These are phyloP conservation scores for Golubevia pallescens DNA, from an alignment of 1,284 basidiomycete species.

Conservation along the genomic window DNA sequence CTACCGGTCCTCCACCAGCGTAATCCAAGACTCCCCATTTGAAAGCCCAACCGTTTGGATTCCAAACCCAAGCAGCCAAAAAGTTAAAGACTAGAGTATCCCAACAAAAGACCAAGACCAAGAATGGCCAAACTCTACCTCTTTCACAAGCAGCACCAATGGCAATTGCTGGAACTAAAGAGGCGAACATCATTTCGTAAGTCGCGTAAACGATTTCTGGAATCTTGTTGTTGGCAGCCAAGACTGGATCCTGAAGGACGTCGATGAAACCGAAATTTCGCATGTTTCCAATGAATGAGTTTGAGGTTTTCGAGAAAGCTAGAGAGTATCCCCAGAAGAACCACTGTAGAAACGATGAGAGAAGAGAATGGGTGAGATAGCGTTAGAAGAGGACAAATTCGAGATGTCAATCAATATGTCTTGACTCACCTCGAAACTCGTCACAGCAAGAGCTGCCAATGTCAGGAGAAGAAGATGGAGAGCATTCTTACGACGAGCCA, in stretches of 20 bases:
- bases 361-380: conserved; percentile 77
- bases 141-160: conserved; percentile 80
- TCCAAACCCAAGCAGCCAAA: conserved; percentile 92
- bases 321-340: conserved; percentile 66
- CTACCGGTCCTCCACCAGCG: conserved; percentile 91
- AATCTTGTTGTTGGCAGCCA: conserved; percentile 70
- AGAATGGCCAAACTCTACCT: conserved; percentile 82
- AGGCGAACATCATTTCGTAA: conserved; percentile 63
- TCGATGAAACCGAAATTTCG: conserved; percentile 69
- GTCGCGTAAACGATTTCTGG: conserved; percentile 10
- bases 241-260: conserved; percentile 78
- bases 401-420: conserved; percentile 65
- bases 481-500: conserved; percentile 74
- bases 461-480: conserved; percentile 68
- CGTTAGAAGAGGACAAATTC: conserved; percentile 75
- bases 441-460: conserved; percentile 62
- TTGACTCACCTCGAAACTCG: conserved; percentile 5
- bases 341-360: conserved; percentile 71
- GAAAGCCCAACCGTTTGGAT: conserved; percentile 83
- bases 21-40: conserved; percentile 91
- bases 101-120: conserved; percentile 88
- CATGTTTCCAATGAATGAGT: conserved; percentile 77
- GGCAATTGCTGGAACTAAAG: conserved; percentile 68
- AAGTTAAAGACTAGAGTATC: conserved; percentile 72
- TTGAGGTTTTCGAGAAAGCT: conserved; percentile 71